Base-by-base conservation (phyloP, 1,284 basidiomycete species). In the Xerocomus amazonicus region DNA sequence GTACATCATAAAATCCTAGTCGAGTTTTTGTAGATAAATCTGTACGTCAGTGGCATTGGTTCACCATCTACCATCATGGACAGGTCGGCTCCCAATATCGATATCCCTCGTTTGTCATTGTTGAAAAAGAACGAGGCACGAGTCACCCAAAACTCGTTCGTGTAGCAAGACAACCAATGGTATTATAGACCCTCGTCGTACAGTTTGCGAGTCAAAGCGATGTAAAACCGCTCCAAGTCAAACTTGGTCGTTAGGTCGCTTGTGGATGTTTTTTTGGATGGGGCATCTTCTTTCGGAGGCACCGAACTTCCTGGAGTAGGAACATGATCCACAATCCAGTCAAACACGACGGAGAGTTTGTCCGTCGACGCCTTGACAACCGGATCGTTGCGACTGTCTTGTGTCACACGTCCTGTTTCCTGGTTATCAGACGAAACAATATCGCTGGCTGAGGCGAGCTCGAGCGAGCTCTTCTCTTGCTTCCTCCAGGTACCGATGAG, bases 111-210 rank as follows among this genome's bases (percentile, higher is more conserved):
- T 23, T 23, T 23, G 19, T 23, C 19, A 23, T n/a, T n/a, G n/a
- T n/a, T n/a, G n/a, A n/a, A n/a, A n/a, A n/a, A n/a, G n/a, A n/a
- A 4, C 19, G 19, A 23, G 19, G 19, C 19, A 23, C 19, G 4
- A 23, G 29, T 12, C 29, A 3, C 12, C n/a, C n/a, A n/a, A n/a
- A n/a, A n/a, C n/a, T n/a, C n/a, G n/a, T n/a, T 31, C 29, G 6
- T 12, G 12, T 3, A 31, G 29, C 8, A 31, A 31, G 29, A 31
- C 6, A 31, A 31, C 29, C 12, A 8, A 4, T 31, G 9, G 12
- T 36, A 28, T 67, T 73, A 91, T 58, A 91, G 61, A 16, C 89
- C 90, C 63, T 90, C 87, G 52, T 91, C 84, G 57, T 90, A 90
- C 68, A 92, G 66, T 68, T 86, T 90, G 63, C 83, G 78, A 52